Conservation (phyloP, 2,329 filamentous ascomycete genomes). For the Cryphonectria naterciae region DNA sequence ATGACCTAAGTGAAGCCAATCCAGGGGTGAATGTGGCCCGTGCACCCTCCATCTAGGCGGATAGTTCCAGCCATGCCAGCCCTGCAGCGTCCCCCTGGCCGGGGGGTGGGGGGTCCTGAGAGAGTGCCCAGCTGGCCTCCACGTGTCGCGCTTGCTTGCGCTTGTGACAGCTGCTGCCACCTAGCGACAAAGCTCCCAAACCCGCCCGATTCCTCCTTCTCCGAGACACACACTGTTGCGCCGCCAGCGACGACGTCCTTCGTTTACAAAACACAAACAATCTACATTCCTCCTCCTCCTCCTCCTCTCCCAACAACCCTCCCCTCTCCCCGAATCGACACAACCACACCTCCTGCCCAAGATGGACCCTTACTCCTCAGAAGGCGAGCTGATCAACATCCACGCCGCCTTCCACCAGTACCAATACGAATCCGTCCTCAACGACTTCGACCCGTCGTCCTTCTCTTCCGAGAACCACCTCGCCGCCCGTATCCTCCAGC, state of each 20-base stretch:
- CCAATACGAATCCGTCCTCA: conserved; percentile 83
- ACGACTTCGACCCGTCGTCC: conserved; percentile 75
- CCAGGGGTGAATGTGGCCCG: conserved; percentile 11
- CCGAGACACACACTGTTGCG: conserved; percentile 19
- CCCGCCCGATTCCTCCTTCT: not conserved
- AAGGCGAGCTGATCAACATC: conserved; percentile 73
- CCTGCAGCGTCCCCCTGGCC: not conserved
- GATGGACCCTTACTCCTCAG: conserved; percentile 73
- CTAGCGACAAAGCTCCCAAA: conserved; percentile 13
- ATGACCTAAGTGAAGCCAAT: not conserved
- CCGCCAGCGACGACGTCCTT: not conserved
- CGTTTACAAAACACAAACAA: conserved; percentile 2
- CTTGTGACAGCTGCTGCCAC: conserved; percentile 23
- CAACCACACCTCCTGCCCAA: conserved; percentile 31
- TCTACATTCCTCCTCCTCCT: not conserved
- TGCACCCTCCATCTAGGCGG: conserved; percentile 10
- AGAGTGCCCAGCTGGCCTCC: not conserved
- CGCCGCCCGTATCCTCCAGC: conserved; percentile 75
- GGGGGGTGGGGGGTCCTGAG: no score
- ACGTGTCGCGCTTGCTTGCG: conserved; percentile 14
- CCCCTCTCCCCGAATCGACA: not conserved
- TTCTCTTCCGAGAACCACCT: conserved; percentile 80
- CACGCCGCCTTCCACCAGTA: conserved; percentile 76
- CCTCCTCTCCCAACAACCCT: not conserved
- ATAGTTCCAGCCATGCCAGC: not conserved